These are phyloP conservation scores for Septoria petroselini DNA, from an alignment of 2,329 filamentous ascomycete species.

Conservation along the genomic window DNA sequence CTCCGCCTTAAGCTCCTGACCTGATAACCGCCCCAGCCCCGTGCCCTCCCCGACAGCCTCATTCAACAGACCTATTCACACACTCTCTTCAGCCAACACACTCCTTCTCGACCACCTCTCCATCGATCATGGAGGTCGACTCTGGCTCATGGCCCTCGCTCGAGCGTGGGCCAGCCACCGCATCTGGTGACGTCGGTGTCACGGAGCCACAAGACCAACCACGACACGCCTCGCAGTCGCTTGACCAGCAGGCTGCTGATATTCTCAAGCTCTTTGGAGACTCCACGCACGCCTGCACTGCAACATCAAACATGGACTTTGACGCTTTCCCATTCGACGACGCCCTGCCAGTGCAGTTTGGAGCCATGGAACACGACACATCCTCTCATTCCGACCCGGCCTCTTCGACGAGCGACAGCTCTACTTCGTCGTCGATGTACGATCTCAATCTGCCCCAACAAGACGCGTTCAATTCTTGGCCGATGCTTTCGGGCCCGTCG, in stretches of 20 bases:
- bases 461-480: slow-evolving; percentile 16
- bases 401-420: slow-evolving; percentile 15
- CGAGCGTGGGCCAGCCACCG: slow-evolving; percentile 19
- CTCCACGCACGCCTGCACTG: slow-evolving; percentile 11
- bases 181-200: slow-evolving; percentile 23
- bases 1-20: slow-evolving; percentile 22
- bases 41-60: slow-evolving; percentile 9
- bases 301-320: slow-evolving; percentile 18
- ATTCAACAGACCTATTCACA: slow-evolving; percentile 6
- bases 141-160: slow-evolving; percentile 18
- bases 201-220: slow-evolving; percentile 20
- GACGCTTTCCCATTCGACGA: slow-evolving; percentile 19
- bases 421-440: slow-evolving; percentile 20
- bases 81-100: background rate
- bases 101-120: background rate
- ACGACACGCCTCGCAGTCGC: slow-evolving; percentile 23
- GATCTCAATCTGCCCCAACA: slow-evolving; percentile 18
- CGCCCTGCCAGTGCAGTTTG: slow-evolving; percentile 16
- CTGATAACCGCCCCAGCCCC: slow-evolving; percentile 20
- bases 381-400: slow-evolving; percentile 13
- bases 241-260: slow-evolving; percentile 24
- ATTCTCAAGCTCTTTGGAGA: slow-evolving; percentile 19
- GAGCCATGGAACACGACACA: slow-evolving; percentile 19
- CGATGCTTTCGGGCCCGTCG: slow-evolving; percentile 9
- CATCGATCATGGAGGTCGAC: slow-evolving; percentile 20